Evolutionary conservation across 768 basidiomycete genomes (phyloP).

Genomic region (Infundibulicybe gibba): DNA sequence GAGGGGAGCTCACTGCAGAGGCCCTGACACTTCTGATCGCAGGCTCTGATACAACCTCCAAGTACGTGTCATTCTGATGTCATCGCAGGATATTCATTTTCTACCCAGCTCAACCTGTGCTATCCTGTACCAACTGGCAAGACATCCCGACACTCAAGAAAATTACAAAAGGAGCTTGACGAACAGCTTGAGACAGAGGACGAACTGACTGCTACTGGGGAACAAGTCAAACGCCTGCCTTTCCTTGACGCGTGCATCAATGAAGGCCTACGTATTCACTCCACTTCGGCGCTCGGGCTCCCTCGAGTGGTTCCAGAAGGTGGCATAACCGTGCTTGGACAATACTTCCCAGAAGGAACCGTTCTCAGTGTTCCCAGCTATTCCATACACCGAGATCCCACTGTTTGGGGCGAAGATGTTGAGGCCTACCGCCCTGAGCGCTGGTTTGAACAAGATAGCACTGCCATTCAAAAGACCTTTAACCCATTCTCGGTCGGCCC

Average conservation of each 20-base stretch:
- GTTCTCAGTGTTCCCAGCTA: conserved; percentile 80
- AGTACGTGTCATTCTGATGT: conserved; percentile 41
- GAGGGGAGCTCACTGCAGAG: conserved; percentile 85
- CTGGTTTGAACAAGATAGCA: conserved; percentile 73
- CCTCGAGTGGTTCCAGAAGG: conserved; percentile 76
- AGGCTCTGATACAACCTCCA: conserved; percentile 91
- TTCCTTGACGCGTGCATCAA: conserved; percentile 88
- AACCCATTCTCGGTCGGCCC: conserved; percentile 88
- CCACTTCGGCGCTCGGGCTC: conserved; percentile 80
- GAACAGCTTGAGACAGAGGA: conserved; percentile 54
- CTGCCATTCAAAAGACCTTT: conserved; percentile 62
- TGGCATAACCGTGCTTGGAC: conserved; percentile 58
- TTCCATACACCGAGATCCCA: conserved; percentile 72
- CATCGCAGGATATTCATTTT: background rate
- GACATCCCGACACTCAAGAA: conserved; percentile 60
- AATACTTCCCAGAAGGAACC: conserved; percentile 69
- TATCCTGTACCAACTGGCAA: conserved; percentile 80
- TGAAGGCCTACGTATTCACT: conserved; percentile 82
- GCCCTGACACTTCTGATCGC: conserved; percentile 84
- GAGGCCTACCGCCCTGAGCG: conserved; percentile 78
- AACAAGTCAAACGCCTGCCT: conserved; percentile 68
- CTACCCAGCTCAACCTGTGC: conserved; percentile 76
- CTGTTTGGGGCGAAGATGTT: conserved; percentile 76
- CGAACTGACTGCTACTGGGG: conserved; percentile 57
- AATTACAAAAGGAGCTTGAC: conserved; percentile 75